Percentiles rank a stretch among this genome's conserved stretches.
Evolutionary conservation across 805 yeast species (phyloP).

Genomic region (Wickerhamomyces chambardii): DNA sequence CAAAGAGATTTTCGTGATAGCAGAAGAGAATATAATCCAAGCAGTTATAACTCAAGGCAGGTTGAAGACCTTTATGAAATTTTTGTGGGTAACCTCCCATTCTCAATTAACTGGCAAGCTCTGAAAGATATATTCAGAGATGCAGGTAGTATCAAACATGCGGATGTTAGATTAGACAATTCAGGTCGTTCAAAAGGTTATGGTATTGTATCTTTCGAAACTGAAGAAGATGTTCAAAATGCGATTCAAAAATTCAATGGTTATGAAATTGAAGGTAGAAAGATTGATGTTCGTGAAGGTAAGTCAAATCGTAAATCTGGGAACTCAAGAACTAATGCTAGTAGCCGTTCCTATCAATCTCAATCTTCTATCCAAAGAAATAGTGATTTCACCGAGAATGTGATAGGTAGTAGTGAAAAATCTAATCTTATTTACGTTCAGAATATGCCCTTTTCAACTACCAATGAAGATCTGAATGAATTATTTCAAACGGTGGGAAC

Average conservation of each 20-base stretch:
- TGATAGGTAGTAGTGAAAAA: slow-evolving; percentile 50
- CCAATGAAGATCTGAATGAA: slow-evolving; percentile 74
- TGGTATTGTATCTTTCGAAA: slow-evolving; percentile 70
- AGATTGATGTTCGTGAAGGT: slow-evolving; percentile 75
- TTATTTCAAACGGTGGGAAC: slow-evolving; percentile 79
- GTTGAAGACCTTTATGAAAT: slow-evolving; percentile 42
- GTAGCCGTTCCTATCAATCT: slow-evolving; percentile 5
- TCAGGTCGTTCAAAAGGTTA: slow-evolving; percentile 79
- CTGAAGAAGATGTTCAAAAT: slow-evolving; percentile 55
- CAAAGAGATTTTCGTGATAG: slow-evolving; percentile 1
- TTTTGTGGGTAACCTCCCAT: slow-evolving; percentile 79
- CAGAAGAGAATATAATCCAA: slow-evolving; percentile 2
- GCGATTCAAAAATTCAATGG: slow-evolving; percentile 71
- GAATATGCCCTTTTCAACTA: slow-evolving; percentile 87
- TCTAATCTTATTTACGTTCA: slow-evolving; percentile 56
- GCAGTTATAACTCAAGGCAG: slow-evolving; percentile 9
- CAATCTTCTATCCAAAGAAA: slow-evolving; percentile 19
- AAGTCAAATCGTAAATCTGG: slow-evolving; percentile 18
- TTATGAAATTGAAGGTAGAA: slow-evolving; percentile 65
- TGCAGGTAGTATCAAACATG: slow-evolving; percentile 72
- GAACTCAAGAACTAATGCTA: slow-evolving; percentile 4
- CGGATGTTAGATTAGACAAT: slow-evolving; percentile 61
- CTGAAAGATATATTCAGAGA: slow-evolving; percentile 76
- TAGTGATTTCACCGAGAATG: slow-evolving; percentile 58
- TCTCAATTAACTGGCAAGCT: slow-evolving; percentile 73